These are phyloP conservation scores for Leccinum subgranulosum DNA, from an alignment of 768 basidiomycete genomes.

Conservation along the genomic window DNA sequence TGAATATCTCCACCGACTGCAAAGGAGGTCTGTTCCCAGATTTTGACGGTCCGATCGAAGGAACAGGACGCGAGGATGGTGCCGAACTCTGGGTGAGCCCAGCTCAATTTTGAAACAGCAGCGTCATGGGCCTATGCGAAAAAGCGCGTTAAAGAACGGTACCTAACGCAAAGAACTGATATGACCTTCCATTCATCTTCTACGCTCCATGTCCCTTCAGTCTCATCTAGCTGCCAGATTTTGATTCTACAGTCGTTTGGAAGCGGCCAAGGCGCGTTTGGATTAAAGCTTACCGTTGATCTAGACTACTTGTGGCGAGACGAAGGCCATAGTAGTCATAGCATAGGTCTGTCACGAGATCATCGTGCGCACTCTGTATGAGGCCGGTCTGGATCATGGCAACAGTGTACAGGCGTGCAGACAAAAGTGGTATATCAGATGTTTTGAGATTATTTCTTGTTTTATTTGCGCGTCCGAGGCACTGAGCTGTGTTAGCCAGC, in stretches of 20 bases:
- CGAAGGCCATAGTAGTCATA: slow-evolving; percentile 90
- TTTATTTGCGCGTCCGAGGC: not conserved
- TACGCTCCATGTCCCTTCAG: slow-evolving; percentile 67
- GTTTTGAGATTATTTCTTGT: not conserved
- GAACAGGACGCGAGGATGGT: slow-evolving; percentile 82
- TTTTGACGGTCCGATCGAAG: slow-evolving; percentile 88
- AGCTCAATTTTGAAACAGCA: slow-evolving; percentile 75
- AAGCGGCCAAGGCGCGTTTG: slow-evolving; percentile 8
- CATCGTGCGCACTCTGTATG: slow-evolving; percentile 73
- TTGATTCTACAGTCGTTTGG: slow-evolving; percentile 54
- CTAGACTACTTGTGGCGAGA: slow-evolving; percentile 78
- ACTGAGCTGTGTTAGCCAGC: not conserved
- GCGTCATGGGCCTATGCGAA: slow-evolving; percentile 88
- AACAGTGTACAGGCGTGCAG: not conserved
- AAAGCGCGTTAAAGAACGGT: not conserved
- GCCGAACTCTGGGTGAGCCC: slow-evolving; percentile 94
- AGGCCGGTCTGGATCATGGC: slow-evolving; percentile 77
- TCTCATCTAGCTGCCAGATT: slow-evolving; percentile 77
- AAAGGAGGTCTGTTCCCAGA: slow-evolving; percentile 73
- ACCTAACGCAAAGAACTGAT: not conserved
- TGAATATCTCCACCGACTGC: slow-evolving; percentile 28
- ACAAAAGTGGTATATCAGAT: not conserved
- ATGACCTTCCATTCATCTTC: slow-evolving; percentile 92
- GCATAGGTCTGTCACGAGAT: slow-evolving; percentile 80
- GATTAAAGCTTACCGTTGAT: slow-evolving; percentile 58